phyloP scores from a whole-genome alignment of 2,329 filamentous ascomycete genomes.

The Zalaria sp. region DNA sequence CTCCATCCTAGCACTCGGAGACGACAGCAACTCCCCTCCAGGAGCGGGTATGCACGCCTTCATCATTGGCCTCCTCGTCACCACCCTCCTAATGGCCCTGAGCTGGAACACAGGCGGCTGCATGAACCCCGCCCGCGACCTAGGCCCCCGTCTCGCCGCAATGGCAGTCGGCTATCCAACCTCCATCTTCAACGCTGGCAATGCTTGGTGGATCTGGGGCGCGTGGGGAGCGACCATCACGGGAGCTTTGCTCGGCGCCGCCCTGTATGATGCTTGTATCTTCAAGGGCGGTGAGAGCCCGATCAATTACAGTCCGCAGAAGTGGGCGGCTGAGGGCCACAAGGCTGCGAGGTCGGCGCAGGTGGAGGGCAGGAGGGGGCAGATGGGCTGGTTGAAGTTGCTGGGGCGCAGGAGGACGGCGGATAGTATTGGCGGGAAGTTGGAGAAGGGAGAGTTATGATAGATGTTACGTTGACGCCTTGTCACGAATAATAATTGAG shows the following conservation, averaged over 20 bases:
- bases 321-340: conserved; percentile 11
- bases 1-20: conserved; percentile 25
- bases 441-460: conserved; percentile 5
- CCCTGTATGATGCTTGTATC: conserved; percentile 36
- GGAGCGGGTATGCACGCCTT: conserved; percentile 39
- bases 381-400: conserved; percentile 8
- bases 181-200: conserved; percentile 16
- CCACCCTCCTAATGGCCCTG: conserved; percentile 24
- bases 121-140: conserved; percentile 36
- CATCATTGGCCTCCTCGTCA: conserved; percentile 31
- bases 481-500: no score
- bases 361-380: not conserved
- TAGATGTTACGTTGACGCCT: no score
- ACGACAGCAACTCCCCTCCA: conserved; percentile 14
- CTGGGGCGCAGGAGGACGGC: conserved; percentile 8
- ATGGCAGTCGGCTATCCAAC: conserved; percentile 30
- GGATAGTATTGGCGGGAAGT: conserved; percentile 6
- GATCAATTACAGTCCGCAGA: conserved; percentile 31
- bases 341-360: conserved; percentile 2
- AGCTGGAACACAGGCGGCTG: conserved; percentile 33
- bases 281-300: conserved; percentile 36
- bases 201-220: conserved; percentile 35
- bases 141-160: conserved; percentile 35
- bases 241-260: conserved; percentile 29
- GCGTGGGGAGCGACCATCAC: conserved; percentile 25